Base-by-base conservation (phyloP, 75 land plant genomes). In the Selaginella tamariscina region DNA sequence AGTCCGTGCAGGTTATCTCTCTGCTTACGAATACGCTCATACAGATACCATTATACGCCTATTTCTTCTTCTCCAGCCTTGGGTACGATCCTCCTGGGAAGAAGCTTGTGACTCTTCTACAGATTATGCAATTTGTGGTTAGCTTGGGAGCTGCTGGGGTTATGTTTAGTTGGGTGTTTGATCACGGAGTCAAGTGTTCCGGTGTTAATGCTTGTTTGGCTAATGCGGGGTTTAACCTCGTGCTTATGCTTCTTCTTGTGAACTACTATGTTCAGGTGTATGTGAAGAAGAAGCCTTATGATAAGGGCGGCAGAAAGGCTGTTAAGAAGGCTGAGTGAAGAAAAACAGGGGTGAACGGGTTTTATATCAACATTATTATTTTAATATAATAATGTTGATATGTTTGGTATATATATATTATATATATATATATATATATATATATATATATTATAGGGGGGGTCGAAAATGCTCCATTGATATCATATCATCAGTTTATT, bases 1-100 rank as follows among this genome's bases (percentile, higher is more conserved):
- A 59, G 21, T 59, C 62, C 8, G 9, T 27, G 9, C 62, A 59
- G 26, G 62, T 59, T 5, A 26, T 59, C 62, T 23, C 23, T 5
- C 26, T 59, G 62, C 62, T 59, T n/a, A 21, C 21, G 8, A 23
- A 21, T n/a, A 59, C 62, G n/a, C n/a, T 9, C 21, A 21, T 59
- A 8, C 21, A 26, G 62, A 59, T 23, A 9, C 26, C 23, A 8
- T 9, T 59, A 2, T 59, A 59, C 26, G 5, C 27, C 26, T 59
- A 59, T n/a, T 59, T 59, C 62, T n/a, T 59, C 26, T 23, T 59
- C 26, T 59, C 62, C 26, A 59, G 62, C 26, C 62, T 59, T 9
- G 62, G 62, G 21, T 59, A 9, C 62, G 26, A 59, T 23, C 62
- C 62, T 23, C 62, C 62, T 5, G 23, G 5, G 62, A 59, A 59